A percentile compares a stretch with the other conserved stretches of the same genome.
These are phyloP conservation scores for Aspergillus saccharolyticus DNA, from an alignment of 495 filamentous ascomycete species.

Conservation along the genomic window DNA sequence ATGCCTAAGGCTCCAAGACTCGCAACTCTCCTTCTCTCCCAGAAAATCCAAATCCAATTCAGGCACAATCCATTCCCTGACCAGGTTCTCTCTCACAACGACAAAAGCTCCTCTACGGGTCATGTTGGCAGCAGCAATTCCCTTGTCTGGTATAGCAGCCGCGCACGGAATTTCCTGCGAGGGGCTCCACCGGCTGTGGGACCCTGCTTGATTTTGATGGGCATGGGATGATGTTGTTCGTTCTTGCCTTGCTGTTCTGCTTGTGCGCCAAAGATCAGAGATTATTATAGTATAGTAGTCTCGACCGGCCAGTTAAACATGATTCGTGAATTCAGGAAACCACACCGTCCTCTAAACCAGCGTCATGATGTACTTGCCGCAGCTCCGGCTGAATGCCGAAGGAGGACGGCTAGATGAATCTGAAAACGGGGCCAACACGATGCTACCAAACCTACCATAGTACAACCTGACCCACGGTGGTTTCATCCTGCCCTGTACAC, in stretches of 20 bases:
- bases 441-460: conserved; percentile 1
- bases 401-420: not conserved
- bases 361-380: too few relatives aligned
- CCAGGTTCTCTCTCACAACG: not conserved
- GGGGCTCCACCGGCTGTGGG: not conserved
- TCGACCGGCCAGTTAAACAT: too few relatives aligned
- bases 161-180: not conserved
- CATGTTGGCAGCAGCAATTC: not conserved
- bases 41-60: too few relatives aligned
- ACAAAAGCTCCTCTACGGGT: not conserved
- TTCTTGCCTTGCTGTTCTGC: not conserved
- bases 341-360: too few relatives aligned
- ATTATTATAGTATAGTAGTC: too few relatives aligned
- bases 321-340: too few relatives aligned
- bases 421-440: not conserved
- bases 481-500: not conserved
- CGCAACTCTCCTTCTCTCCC: too few relatives aligned
- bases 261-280: not conserved
- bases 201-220: not conserved
- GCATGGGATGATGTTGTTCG: not conserved
- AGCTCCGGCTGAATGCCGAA: not conserved
- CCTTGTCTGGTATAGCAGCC: not conserved
- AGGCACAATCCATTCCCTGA: too few relatives aligned
- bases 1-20: too few relatives aligned
- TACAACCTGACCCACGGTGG: conserved; percentile 8